Conservation (phyloP, 2,329 filamentous ascomycete genomes). For the Stemphylium vesicarium region DNA sequence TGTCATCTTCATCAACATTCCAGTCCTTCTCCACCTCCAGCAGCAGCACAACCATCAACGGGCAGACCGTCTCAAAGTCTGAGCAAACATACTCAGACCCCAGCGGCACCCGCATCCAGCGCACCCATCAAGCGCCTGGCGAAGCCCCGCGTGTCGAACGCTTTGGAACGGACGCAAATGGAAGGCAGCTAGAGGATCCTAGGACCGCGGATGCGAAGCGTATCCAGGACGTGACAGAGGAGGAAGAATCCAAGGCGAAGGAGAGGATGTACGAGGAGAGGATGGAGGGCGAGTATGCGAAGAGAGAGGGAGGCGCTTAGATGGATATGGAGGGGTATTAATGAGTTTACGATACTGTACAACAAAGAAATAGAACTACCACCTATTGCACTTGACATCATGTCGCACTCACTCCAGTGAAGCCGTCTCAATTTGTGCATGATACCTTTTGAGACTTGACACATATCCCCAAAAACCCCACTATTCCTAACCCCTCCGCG, state of each 20-base stretch:
- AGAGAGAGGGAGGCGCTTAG: slow-evolving; percentile 52
- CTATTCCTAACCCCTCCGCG: neutral
- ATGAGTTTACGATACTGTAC: too few relatives aligned
- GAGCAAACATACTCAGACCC: slow-evolving; percentile 35
- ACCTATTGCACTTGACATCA: too few relatives aligned
- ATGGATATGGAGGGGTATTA: too few relatives aligned
- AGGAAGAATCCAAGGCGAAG: slow-evolving; percentile 40
- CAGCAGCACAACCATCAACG: slow-evolving; percentile 35
- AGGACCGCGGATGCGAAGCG: slow-evolving; percentile 13
- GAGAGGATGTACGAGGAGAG: slow-evolving; percentile 50
- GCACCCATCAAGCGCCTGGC: slow-evolving; percentile 35
- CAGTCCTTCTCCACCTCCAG: slow-evolving; percentile 36
- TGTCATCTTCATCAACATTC: slow-evolving; percentile 28
- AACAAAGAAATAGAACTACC: too few relatives aligned
- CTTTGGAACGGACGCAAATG: slow-evolving; percentile 29
- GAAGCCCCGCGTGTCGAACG: slow-evolving; percentile 35
- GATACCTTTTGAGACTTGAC: too few relatives aligned
- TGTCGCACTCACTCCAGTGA: too few relatives aligned
- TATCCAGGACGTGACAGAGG: slow-evolving; percentile 44
- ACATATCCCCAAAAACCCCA: neutral
- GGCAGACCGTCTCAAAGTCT: slow-evolving; percentile 33
- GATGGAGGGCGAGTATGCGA: slow-evolving; percentile 55
- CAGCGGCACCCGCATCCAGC: slow-evolving; percentile 36
- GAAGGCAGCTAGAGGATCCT: slow-evolving; percentile 24
- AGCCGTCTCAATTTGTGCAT: too few relatives aligned